Percentiles rank a stretch among this genome's conserved stretches.
phyloP scores from a whole-genome alignment of 805 yeast species.

The Candida tallmaniae region DNA sequence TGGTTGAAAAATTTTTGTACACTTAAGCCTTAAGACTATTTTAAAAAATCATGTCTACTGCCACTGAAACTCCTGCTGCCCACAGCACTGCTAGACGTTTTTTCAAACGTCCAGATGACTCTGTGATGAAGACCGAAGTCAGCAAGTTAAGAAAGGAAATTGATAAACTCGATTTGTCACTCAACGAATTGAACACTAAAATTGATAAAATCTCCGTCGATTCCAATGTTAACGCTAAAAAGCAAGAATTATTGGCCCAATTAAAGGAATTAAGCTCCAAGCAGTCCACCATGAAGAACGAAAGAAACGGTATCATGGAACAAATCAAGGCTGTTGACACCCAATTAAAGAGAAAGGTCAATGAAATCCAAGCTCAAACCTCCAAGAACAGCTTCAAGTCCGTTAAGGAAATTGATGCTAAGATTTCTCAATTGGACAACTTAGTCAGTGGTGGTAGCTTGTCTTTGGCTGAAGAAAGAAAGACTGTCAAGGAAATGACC shows the following conservation, averaged over 20 bases:
- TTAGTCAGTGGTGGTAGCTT: conserved; percentile 73
- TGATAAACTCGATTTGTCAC: conserved; percentile 54
- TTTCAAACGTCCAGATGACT: conserved; percentile 72
- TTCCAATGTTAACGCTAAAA: conserved; percentile 25
- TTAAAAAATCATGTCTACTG: no score
- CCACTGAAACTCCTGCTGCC: no score
- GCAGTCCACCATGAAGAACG: conserved; percentile 46
- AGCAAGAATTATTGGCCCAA: conserved; percentile 28
- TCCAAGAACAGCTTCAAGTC: conserved; percentile 67
- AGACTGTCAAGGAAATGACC: conserved; percentile 78
- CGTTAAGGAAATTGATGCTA: conserved; percentile 64
- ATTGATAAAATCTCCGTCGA: conserved; percentile 41
- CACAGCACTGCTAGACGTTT: no score
- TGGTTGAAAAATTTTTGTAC: no score
- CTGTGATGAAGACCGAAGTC: conserved; percentile 55
- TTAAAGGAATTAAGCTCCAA: conserved; percentile 41
- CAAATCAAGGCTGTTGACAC: conserved; percentile 70
- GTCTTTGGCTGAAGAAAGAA: conserved; percentile 88
- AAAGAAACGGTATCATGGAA: conserved; percentile 52
- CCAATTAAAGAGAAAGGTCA: conserved; percentile 66
- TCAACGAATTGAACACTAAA: conserved; percentile 50
- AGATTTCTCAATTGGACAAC: conserved; percentile 63
- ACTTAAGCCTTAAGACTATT: no score
- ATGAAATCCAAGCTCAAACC: conserved; percentile 67
- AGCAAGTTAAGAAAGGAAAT: conserved; percentile 55